phyloP scores from a whole-genome alignment of 345 rosid species.

The Cardamine chenopodiifolia region DNA sequence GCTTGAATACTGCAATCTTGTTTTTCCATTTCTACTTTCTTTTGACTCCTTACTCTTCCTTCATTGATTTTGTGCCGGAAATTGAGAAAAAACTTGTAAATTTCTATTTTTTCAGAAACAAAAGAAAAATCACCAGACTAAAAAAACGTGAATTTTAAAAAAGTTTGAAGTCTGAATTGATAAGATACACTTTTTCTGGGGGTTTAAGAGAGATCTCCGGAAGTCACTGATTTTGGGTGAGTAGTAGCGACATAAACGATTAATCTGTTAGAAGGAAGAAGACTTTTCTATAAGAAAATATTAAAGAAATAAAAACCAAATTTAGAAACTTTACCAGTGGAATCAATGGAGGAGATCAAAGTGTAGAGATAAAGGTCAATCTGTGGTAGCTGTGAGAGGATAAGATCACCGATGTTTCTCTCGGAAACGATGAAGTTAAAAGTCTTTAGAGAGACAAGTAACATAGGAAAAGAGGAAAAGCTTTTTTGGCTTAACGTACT shows the following conservation, averaged over 20 bases:
- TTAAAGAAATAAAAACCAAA: background rate
- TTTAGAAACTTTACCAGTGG: constrained; percentile 1
- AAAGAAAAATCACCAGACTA: background rate
- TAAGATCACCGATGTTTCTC: constrained; percentile 36
- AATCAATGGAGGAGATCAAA: constrained; percentile 5
- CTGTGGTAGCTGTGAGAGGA: constrained; percentile 31
- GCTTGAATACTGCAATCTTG: constrained; percentile 36
- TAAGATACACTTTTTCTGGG: constrained; percentile 31
- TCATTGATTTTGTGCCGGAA: constrained; percentile 2
- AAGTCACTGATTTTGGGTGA: constrained; percentile 8
- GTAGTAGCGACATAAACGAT: constrained; percentile 8
- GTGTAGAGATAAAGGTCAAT: background rate
- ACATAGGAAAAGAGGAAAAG: constrained; percentile 13
- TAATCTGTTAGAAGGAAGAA: constrained; percentile 7
- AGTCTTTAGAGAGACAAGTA: constrained; percentile 15
- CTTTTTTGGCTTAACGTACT: constrained; percentile 16
- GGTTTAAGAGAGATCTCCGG: constrained; percentile 34
- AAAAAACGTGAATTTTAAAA: too few species aligned
- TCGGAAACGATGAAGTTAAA: constrained; percentile 29
- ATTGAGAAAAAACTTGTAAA: background rate
- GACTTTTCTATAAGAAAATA: background rate
- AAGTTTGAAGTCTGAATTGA: background rate
- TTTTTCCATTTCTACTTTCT: constrained; percentile 27
- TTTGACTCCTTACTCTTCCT: constrained; percentile 24
- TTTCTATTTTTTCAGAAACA: too few species aligned